Percentiles rank a stretch among this genome's conserved stretches.
Evolutionary conservation across 441 rosid species (phyloP).

Genomic region (Populus tomentosa): DNA sequence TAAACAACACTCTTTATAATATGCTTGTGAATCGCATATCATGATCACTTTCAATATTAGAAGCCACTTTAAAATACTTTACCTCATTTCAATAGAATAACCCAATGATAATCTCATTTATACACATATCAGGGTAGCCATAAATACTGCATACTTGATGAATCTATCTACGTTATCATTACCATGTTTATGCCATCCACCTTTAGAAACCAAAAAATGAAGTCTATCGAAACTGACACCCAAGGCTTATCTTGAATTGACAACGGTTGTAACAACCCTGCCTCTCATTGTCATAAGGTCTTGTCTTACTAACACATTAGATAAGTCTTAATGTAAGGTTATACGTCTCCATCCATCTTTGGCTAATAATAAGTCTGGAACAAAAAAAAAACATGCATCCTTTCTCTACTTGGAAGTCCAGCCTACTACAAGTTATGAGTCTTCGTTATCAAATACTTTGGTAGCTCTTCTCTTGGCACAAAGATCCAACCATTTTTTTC

Average conservation of each 20-base stretch:
- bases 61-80: not conserved
- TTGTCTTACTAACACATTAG: not conserved
- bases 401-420: too few relatives aligned
- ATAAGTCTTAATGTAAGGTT: not conserved
- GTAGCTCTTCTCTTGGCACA: not conserved
- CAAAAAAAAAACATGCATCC: not conserved
- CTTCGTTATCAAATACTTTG: not conserved
- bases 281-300: not conserved
- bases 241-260: not conserved
- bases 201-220: not conserved
- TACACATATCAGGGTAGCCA: too few relatives aligned
- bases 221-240: constrained; percentile 22
- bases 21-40: not conserved
- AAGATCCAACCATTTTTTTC: not conserved
- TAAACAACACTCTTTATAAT: too few relatives aligned
- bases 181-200: not conserved
- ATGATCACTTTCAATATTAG: too few relatives aligned
- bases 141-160: not conserved
- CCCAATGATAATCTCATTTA: too few relatives aligned
- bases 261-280: not conserved
- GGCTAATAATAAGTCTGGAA: not conserved
- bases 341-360: not conserved
- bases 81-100: not conserved
- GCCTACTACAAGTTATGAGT: not conserved
- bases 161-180: not conserved